Base-by-base conservation (phyloP, 257 asterid species). In the Solanum habrochaites region DNA sequence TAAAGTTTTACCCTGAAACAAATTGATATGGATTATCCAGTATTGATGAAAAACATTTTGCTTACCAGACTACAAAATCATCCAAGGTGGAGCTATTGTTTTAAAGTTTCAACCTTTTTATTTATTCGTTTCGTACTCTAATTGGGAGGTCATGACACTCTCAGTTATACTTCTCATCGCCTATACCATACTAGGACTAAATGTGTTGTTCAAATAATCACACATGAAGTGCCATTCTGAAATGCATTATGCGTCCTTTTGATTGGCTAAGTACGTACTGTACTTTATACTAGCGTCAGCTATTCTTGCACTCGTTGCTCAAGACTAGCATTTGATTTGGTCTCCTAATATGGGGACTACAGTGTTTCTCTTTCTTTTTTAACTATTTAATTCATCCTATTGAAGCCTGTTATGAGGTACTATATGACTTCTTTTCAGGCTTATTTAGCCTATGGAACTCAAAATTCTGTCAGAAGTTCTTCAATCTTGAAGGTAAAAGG, bases 401-500 rank as follows among this genome's bases (percentile, higher is more conserved):
- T 80, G 67, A 80, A 40, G 23, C 18, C 69, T 29, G 67, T 49
- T 47, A 47, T 16, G 85, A 47, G 43, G 43, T 80, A 18, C 45
- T 49, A 18, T 47, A 16, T 49, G 69, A 49, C 25, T 84, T 40
- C 80, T 84, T 90, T 90, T 90, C 97, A 96, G 98, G 98, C 96
- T 37, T 94, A 93, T 92, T 89, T 96, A 89, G 99, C 98, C 43
- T 96, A 96, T 82, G 99, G 98, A 90, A 92, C 98, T 87, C 96
- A 94, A 83, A 92, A 89, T 90, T 89, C 90, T 85, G 93, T 91
- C n/a, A 96, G 91, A 89, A 92, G 91, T 88, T 75, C 93, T 86
- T 92, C 93, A 87, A 87, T 96, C 56, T 82, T 90, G 88, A 96
- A 95, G 99, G 99, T 95, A 90, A 85, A 18, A 16, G 31, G 32